Evolutionary conservation across 1,139 yeast genomes (phyloP).

Genomic region (Nakaseomyces kungkrabaensis): DNA sequence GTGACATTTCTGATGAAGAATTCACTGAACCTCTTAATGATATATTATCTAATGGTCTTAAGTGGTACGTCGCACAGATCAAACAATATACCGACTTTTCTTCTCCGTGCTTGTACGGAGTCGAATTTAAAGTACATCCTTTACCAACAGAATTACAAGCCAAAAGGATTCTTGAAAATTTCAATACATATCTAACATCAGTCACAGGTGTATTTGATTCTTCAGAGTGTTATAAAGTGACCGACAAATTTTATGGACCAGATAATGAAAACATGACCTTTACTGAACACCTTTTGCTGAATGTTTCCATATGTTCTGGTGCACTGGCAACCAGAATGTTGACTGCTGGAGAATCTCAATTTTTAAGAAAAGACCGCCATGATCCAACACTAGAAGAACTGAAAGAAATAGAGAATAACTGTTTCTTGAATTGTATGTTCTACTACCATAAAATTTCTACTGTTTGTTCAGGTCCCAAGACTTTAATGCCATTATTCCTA

Average conservation of each 20-base stretch:
- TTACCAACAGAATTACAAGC: slow-evolving; percentile 20
- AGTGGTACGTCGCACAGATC: slow-evolving; percentile 21
- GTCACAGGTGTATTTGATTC: slow-evolving; percentile 15
- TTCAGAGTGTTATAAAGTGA: slow-evolving; percentile 13
- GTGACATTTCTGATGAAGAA: slow-evolving; percentile 7
- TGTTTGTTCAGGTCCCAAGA: slow-evolving; percentile 16
- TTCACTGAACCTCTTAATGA: slow-evolving; percentile 16
- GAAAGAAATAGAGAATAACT: slow-evolving; percentile 16
- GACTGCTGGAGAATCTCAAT: slow-evolving; percentile 10
- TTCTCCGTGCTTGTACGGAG: slow-evolving; percentile 13
- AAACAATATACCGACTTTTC: slow-evolving; percentile 19
- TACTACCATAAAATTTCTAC: slow-evolving; percentile 22
- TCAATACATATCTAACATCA: slow-evolving; percentile 12
- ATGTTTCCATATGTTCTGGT: slow-evolving; percentile 19
- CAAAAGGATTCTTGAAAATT: slow-evolving; percentile 16
- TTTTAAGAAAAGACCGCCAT: slow-evolving; percentile 15
- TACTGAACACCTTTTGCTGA: slow-evolving; percentile 20
- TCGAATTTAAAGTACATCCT: slow-evolving; percentile 10
- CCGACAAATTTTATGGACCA: slow-evolving; percentile 14
- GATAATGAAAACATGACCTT: slow-evolving; percentile 13
- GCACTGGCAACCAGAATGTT: slow-evolving; percentile 14
- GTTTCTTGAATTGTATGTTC: slow-evolving; percentile 19
- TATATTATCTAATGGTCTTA: slow-evolving; percentile 14
- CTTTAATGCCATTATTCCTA: slow-evolving; percentile 19
- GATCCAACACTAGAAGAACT: slow-evolving; percentile 17